Evolutionary conservation across 2,329 filamentous ascomycete genomes (phyloP).

Genomic region (Tolypocladium ovalisporum): DNA sequence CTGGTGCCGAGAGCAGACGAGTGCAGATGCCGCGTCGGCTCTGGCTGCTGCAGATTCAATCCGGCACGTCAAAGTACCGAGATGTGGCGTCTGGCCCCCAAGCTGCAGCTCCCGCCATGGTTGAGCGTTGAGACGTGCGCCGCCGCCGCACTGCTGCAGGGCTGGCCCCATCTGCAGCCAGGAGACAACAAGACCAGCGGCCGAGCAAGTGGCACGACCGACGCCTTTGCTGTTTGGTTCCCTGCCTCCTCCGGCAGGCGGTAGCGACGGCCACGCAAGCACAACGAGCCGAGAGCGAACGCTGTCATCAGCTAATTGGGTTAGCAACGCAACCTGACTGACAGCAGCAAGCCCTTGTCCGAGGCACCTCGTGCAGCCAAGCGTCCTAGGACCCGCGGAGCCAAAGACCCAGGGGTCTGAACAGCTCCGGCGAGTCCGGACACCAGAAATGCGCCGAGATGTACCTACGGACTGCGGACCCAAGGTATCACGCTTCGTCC

Average conservation of each 20-base stretch:
- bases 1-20: neutral
- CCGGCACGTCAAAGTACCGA: too few species aligned
- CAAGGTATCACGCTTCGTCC: too few species aligned
- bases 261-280: neutral
- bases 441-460: too few species aligned
- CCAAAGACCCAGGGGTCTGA: too few species aligned
- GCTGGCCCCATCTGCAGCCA: neutral
- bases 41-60: too few species aligned
- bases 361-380: neutral
- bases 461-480: too few species aligned
- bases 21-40: neutral
- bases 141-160: neutral
- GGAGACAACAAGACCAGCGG: neutral
- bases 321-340: too few species aligned
- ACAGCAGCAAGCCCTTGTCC: neutral
- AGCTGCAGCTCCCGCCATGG: neutral
- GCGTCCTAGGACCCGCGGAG: too few species aligned
- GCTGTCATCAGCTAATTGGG: neutral
- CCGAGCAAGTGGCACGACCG: too few species aligned
- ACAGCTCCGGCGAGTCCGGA: too few species aligned
- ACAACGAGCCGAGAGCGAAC: neutral
- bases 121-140: neutral
- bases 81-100: neutral
- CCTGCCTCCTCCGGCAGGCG: neutral
- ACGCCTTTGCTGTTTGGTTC: neutral